Evolutionary conservation across 352 stramenopile genomes (phyloP), one percentile per base, ranked within the genome.

Genomic region (Pythium diclinum): DNA sequence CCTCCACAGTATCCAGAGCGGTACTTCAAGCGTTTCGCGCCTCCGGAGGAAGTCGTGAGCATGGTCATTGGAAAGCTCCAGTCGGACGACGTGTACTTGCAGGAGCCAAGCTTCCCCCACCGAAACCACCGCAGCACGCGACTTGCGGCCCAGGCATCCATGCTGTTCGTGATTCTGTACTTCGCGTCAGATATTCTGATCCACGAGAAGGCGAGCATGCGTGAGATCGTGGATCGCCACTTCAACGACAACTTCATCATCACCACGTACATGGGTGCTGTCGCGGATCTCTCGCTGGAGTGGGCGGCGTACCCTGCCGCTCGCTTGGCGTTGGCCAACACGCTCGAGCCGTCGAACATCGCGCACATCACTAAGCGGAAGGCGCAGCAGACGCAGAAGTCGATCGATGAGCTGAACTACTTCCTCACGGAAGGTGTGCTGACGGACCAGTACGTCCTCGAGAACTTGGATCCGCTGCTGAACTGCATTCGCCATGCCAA

Each of bases 201-300:
- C 62, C 86, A 96, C 61, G 91, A 98, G 34, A 89, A 93, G 51
- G 79, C 86, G 46, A 97, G 77, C 56, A 96, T 98, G 88, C 88
- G 95, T 46, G 92, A 98, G 73, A 96, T 98, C 59, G 94, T 98
- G 5, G 95, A 98, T 75, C 91, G 91, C 23, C 93, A 97, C 68
- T 98, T 98, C 68, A 95, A 96, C 66, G 95, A 98, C 75, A 98
- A 98, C 79, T 98, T 97, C 65, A 96, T 98, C 56, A 73, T 98
- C 52, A 87, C 91, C 38, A 97, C 86, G n/a, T 97, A 98, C 73
- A 97, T 98, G 92, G 95, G 95, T 25, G 80, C 94, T 14, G 87
- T 97, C 19, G 91, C 95, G 0, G 94, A 98, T 71, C 70, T 98
- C 11, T 94, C 81, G 56, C 57, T 97, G 34, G 95, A 98, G 63